A percentile compares a stretch with the other conserved stretches of the same genome.
phyloP scores from a whole-genome alignment of 176 grass and related monocot species.

The Triticum monococcum region DNA sequence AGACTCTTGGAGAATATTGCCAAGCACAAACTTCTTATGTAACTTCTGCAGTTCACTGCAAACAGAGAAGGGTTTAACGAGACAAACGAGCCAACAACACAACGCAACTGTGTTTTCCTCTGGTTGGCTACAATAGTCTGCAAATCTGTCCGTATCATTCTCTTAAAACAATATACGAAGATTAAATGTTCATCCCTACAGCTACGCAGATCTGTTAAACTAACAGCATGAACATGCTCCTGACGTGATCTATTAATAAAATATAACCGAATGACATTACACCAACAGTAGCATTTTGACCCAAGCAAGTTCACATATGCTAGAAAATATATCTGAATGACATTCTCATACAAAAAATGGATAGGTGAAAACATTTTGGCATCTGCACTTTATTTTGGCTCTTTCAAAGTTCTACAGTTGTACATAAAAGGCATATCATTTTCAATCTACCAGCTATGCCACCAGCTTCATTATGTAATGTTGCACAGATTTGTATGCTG shows the following conservation, averaged over 20 bases:
- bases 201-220: background rate
- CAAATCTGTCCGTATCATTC: background rate
- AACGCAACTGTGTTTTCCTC: background rate
- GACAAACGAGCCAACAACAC: slow-evolving; percentile 3
- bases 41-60: slow-evolving; percentile 88
- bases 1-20: slow-evolving; percentile 75
- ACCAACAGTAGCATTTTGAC: too few relatives aligned
- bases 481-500: background rate
- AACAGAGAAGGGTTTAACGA: slow-evolving; percentile 24
- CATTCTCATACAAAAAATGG: background rate
- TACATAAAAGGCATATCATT: slow-evolving; percentile 9
- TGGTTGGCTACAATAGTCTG: background rate
- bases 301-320: too few relatives aligned
- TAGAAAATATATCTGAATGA: too few relatives aligned
- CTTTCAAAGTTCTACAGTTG: background rate
- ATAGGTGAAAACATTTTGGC: background rate
- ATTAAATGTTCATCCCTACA: background rate
- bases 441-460: background rate
- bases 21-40: slow-evolving; percentile 90
- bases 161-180: background rate
- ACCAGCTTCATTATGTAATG: background rate
- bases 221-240: slow-evolving; percentile 7
- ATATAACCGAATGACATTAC: background rate
- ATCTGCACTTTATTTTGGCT: background rate
- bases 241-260: background rate